Percentiles rank a stretch among this genome's conserved stretches.
Evolutionary conservation across 2,329 filamentous ascomycete species (phyloP).

Genomic region (Penicillium sp.): DNA sequence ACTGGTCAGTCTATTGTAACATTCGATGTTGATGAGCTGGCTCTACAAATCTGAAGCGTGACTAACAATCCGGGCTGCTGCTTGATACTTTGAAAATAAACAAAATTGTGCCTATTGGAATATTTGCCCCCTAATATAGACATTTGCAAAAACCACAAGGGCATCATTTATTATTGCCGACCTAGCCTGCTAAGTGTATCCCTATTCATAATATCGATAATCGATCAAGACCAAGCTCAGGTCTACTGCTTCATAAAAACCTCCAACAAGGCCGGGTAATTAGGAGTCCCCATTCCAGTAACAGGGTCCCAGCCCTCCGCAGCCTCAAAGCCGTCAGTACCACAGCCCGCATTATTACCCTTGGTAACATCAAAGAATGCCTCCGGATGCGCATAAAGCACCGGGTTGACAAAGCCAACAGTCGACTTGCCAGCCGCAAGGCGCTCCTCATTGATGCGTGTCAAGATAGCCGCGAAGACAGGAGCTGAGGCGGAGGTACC

Average conservation of each 20-base stretch:
- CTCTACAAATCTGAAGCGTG: no score
- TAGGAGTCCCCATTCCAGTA: constrained; percentile 39
- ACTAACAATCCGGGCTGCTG: no score
- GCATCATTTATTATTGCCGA: no score
- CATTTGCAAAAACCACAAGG: no score
- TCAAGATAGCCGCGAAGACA: constrained; percentile 59
- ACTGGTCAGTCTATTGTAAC: no score
- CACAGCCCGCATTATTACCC: constrained; percentile 37
- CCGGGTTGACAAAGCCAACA: constrained; percentile 60
- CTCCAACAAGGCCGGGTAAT: constrained; percentile 37
- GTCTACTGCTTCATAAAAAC: constrained; percentile 35
- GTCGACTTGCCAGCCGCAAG: constrained; percentile 53
- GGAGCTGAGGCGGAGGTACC: constrained; percentile 56
- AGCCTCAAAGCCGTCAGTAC: constrained; percentile 33
- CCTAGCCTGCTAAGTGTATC: no score
- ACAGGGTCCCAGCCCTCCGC: constrained; percentile 38
- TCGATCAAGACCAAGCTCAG: no score
- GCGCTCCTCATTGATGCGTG: constrained; percentile 60
- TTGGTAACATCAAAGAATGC: constrained; percentile 38
- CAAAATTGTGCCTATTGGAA: no score
- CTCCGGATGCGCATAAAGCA: constrained; percentile 35
- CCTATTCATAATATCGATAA: no score
- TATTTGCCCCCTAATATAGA: no score
- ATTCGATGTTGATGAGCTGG: no score
- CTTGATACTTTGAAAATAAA: no score